phyloP scores from a whole-genome alignment of 2,329 filamentous ascomycete species.

The Alternaria hordeiaustralica region DNA sequence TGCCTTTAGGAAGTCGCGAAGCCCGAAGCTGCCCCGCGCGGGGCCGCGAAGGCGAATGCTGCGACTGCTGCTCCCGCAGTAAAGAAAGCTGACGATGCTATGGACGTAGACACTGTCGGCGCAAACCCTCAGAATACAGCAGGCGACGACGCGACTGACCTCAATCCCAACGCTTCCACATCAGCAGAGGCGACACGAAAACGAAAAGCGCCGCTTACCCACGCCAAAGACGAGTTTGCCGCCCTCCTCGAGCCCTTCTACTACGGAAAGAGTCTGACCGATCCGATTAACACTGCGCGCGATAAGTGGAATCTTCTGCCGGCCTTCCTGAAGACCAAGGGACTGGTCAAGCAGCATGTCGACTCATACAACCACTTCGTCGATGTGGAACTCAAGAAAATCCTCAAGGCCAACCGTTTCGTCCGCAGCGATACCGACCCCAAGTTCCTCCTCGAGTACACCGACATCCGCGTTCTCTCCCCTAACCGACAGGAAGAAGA shows the following conservation, averaged over 20 bases:
- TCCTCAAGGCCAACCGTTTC: conserved; percentile 86
- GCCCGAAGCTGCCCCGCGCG: conserved; percentile 41
- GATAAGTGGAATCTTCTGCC: conserved; percentile 98
- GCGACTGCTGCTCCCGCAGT: conserved; percentile 18
- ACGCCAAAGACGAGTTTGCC: conserved; percentile 62
- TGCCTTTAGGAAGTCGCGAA: conserved; percentile 33
- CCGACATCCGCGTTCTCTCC: conserved; percentile 84
- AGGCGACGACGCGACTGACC: conserved; percentile 17
- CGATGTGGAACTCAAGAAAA: conserved; percentile 95
- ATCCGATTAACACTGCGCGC: conserved; percentile 72
- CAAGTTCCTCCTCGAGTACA: conserved; percentile 89
- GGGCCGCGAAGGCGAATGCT: conserved; percentile 35
- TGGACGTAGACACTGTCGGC: conserved; percentile 16
- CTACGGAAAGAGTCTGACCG: conserved; percentile 70
- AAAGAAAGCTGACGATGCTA: conserved; percentile 16
- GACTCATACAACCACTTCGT: conserved; percentile 99
- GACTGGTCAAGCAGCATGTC: conserved; percentile 94
- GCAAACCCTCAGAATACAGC: conserved; percentile 9
- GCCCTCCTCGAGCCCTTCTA: conserved; percentile 73
- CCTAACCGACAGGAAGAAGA: conserved; percentile 81
- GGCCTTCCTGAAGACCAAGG: conserved; percentile 98
- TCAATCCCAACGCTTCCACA: conserved; percentile 26
- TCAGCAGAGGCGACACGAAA: conserved; percentile 35
- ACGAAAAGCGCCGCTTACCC: conserved; percentile 35
- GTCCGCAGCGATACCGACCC: conserved; percentile 92